phyloP scores from a whole-genome alignment of 1,284 basidiomycete genomes.

The Apiotrichum akiyoshidainum region DNA sequence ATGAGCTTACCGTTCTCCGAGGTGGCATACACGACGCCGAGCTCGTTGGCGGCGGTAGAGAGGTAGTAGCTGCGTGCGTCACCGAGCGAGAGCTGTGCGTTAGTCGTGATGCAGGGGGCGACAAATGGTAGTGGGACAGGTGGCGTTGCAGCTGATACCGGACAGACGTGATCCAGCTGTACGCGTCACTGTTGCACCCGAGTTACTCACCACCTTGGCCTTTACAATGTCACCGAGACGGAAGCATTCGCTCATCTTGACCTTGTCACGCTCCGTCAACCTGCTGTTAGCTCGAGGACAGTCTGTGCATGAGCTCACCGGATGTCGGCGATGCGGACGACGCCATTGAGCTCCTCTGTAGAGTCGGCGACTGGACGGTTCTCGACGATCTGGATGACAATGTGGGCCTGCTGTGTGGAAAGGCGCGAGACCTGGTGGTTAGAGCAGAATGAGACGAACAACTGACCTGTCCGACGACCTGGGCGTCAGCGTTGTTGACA shows the following conservation, averaged over 20 bases:
- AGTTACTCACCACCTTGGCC: constrained; percentile 73
- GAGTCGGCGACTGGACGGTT: constrained; percentile 73
- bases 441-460: constrained; percentile 40
- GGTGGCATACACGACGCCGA: constrained; percentile 59
- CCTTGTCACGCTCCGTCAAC: constrained; percentile 84
- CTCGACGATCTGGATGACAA: constrained; percentile 87
- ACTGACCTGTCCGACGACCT: constrained; percentile 45
- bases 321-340: constrained; percentile 89
- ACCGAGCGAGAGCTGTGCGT: constrained; percentile 76
- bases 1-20: constrained; percentile 45
- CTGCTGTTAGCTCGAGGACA: constrained; percentile 22
- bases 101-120: not conserved
- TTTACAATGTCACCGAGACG: constrained; percentile 93
- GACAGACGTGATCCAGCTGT: no score
- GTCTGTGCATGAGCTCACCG: constrained; percentile 46
- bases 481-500: not conserved
- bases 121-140: not conserved
- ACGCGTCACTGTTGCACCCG: no score
- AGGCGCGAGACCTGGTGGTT: constrained; percentile 66
- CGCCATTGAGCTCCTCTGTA: constrained; percentile 90
- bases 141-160: not conserved
- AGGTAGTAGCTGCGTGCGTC: constrained; percentile 91
- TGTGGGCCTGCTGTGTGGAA: constrained; percentile 78
- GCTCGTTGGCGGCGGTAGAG: constrained; percentile 87
- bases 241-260: constrained; percentile 92